Percentiles rank a stretch among this genome's conserved stretches.
phyloP scores from a whole-genome alignment of 1,284 basidiomycete species.

The Xerocomus amazonicus region DNA sequence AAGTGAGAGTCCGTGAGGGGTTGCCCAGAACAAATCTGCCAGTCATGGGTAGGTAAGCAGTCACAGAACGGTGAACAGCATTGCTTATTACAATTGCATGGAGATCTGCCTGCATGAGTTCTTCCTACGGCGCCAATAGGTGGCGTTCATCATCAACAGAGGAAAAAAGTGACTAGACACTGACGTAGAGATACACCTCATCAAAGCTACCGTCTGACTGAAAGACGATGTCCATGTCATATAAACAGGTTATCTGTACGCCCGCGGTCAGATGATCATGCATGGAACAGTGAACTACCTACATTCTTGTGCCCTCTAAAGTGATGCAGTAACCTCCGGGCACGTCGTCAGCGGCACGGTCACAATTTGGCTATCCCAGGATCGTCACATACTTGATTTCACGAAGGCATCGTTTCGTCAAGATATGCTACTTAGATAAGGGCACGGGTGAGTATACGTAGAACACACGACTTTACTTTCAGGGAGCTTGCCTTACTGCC shows the following conservation, averaged over 20 bases:
- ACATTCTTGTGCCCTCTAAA: slow-evolving; percentile 98
- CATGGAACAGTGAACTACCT: slow-evolving; percentile 19
- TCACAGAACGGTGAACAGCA: neutral
- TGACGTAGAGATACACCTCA: slow-evolving; percentile 90
- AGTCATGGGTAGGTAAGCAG: slow-evolving; percentile 5
- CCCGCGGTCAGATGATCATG: slow-evolving; percentile 10
- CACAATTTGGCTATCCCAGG: slow-evolving; percentile 1
- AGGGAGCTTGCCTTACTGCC: slow-evolving; percentile 77
- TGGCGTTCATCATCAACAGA: neutral
- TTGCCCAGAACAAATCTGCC: slow-evolving; percentile 93
- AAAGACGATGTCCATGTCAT: slow-evolving; percentile 97
- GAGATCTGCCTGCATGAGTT: slow-evolving; percentile 99
- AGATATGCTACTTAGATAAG: slow-evolving; percentile 60
- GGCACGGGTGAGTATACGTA: slow-evolving; percentile 3
- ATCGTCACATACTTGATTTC: slow-evolving; percentile 83
- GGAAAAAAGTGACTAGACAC: slow-evolving; percentile 31
- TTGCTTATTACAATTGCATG: slow-evolving; percentile 87
- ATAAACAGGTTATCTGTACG: slow-evolving; percentile 80
- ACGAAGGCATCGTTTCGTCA: slow-evolving; percentile 91
- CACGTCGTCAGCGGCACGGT: slow-evolving; percentile 7
- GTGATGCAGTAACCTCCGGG: slow-evolving; percentile 80
- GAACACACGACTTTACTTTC: neutral
- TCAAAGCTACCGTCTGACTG: slow-evolving; percentile 87
- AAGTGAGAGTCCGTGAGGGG: slow-evolving; percentile 98
- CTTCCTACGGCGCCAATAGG: slow-evolving; percentile 55